phyloP scores from a whole-genome alignment of 257 asterid genomes.

The Solanum microdontum region DNA sequence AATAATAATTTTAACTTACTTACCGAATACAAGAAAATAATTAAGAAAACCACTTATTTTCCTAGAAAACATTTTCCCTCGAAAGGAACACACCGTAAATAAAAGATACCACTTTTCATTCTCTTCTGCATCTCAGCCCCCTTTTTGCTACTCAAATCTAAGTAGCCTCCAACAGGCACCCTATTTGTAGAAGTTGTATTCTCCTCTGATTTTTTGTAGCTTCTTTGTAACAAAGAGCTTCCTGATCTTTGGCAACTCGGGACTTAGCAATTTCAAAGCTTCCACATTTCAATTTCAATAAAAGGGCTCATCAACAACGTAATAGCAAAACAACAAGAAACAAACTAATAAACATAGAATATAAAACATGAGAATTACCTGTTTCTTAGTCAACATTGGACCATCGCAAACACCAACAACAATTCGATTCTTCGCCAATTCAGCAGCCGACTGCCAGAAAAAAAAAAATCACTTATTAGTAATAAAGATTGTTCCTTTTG shows the following conservation, averaged over 20 bases:
- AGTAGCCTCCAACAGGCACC: background rate
- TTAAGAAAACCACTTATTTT: no score
- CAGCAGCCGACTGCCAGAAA: conserved; percentile 50
- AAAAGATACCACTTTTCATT: background rate
- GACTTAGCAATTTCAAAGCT: background rate
- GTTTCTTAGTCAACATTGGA: conserved; percentile 69
- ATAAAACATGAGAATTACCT: conserved; percentile 22
- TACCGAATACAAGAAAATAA: no score
- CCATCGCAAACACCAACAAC: conserved; percentile 93
- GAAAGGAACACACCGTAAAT: background rate
- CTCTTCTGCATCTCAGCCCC: background rate
- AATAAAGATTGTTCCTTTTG: background rate
- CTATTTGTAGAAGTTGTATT: no score
- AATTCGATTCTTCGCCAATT: conserved; percentile 48
- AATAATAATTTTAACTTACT: no score
- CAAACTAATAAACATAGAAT: background rate
- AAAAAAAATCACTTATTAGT: background rate
- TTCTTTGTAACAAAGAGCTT: no score
- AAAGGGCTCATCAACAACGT: no score
- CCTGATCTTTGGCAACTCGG: no score
- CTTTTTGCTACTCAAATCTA: background rate
- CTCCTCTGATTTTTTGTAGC: no score
- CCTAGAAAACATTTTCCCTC: no score
- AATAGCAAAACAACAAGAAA: no score
- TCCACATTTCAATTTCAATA: background rate